Conservation (phyloP, 441 rosid species). For the Oxalis stricta region DNA sequence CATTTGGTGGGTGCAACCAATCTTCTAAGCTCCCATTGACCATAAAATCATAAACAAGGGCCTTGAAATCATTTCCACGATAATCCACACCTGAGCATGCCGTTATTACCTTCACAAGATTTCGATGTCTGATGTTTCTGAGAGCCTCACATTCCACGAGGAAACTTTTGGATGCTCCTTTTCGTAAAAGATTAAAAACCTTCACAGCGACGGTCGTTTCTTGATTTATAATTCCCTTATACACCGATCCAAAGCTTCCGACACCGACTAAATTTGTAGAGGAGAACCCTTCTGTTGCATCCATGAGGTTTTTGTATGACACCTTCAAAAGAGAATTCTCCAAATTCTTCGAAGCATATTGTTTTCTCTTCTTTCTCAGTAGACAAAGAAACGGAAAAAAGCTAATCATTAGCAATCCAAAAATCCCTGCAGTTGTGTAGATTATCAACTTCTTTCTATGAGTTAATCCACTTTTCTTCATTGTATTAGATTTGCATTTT, state of each 20-base stretch:
- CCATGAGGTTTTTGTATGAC: not conserved
- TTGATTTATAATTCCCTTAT: constrained; percentile 5
- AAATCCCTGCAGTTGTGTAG: not conserved
- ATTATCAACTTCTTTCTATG: not conserved
- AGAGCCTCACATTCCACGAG: constrained; percentile 15
- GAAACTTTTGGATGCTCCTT: constrained; percentile 16
- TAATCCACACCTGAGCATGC: constrained; percentile 11
- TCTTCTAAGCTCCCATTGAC: constrained; percentile 17
- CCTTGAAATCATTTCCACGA: constrained; percentile 14
- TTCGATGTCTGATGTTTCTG: constrained; percentile 13
- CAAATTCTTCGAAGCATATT: not conserved
- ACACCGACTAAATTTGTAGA: constrained; percentile 6
- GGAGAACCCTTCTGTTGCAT: constrained; percentile 11
- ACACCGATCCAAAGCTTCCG: constrained; percentile 8
- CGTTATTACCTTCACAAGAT: constrained; percentile 13
- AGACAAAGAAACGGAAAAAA: not conserved
- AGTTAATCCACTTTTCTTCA: not conserved
- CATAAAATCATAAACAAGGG: constrained; percentile 17
- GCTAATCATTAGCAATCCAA: not conserved
- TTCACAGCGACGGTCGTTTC: constrained; percentile 8
- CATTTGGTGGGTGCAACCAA: constrained; percentile 6
- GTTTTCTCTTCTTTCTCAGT: not conserved
- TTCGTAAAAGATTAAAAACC: constrained; percentile 5
- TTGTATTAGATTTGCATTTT: not conserved
- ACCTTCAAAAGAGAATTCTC: not conserved